Conservation (phyloP, 345 rosid genomes). For the Toxicodendron radicans region DNA sequence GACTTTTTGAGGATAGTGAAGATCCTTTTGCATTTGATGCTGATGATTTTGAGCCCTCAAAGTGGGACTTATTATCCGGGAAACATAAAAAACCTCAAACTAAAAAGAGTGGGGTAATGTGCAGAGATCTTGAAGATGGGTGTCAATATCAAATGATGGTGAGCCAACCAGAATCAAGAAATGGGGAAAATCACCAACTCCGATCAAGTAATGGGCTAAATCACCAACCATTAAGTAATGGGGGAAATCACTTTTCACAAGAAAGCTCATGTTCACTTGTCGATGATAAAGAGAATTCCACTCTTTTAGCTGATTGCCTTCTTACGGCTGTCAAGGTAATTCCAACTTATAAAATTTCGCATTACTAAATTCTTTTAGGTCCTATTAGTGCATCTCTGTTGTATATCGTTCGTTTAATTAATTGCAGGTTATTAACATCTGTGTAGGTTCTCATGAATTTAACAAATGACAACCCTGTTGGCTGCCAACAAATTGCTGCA, state of each 20-base stretch:
- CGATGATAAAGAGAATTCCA: conserved; percentile 49
- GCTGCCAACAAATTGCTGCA: conserved; percentile 83
- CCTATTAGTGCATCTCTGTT: background rate
- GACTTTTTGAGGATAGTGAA: conserved; percentile 45
- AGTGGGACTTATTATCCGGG: conserved; percentile 65
- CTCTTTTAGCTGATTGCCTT: conserved; percentile 81
- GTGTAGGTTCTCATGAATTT: conserved; percentile 90
- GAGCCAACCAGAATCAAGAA: conserved; percentile 50
- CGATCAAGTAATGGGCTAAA: conserved; percentile 33
- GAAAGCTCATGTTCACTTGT: conserved; percentile 38
- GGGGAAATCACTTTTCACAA: conserved; percentile 31
- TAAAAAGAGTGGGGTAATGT: conserved; percentile 32
- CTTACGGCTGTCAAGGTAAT: conserved; percentile 86
- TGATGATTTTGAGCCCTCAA: conserved; percentile 69
- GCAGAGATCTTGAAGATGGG: conserved; percentile 40
- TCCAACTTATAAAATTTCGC: conserved; percentile 6
- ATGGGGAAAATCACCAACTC: conserved; percentile 28
- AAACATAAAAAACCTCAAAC: conserved; percentile 45
- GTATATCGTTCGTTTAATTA: conserved; percentile 11
- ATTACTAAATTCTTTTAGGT: background rate
- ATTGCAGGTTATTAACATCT: conserved; percentile 12
- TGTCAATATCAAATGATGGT: conserved; percentile 30
- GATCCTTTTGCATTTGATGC: conserved; percentile 92
- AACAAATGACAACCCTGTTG: conserved; percentile 82
- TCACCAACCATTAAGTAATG: conserved; percentile 32